Percentiles rank a stretch among this genome's conserved stretches.
Conservation (phyloP, 225 moss, liverwort and hornwort genomes). For the Asterella californica region DNA sequence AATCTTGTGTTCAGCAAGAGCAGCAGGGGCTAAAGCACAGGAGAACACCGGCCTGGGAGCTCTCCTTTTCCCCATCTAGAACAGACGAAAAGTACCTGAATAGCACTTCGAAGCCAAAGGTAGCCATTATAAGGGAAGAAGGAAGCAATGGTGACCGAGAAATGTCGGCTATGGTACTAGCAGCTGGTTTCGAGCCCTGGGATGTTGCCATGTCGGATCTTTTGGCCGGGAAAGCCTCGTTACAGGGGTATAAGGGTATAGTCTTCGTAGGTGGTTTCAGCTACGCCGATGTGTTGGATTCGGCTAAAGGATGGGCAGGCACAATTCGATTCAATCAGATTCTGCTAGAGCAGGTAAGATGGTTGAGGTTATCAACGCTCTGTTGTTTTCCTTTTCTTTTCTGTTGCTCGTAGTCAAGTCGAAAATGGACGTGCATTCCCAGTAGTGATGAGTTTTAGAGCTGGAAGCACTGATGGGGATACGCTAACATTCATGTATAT, state of each 20-base stretch:
- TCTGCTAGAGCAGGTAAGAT: constrained; percentile 64
- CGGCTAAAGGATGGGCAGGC: constrained; percentile 99
- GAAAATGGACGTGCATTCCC: background rate
- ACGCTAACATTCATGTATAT: background rate
- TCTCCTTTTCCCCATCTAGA: constrained; percentile 67
- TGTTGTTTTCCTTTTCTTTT: background rate
- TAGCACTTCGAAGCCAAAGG: constrained; percentile 62
- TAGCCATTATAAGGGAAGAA: constrained; percentile 94
- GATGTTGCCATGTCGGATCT: constrained; percentile 97
- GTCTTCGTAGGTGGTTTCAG: constrained; percentile 97
- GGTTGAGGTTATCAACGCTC: background rate
- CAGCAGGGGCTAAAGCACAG: constrained; percentile 74
- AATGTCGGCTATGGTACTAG: constrained; percentile 93
- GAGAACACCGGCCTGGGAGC: constrained; percentile 65
- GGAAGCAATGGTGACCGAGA: constrained; percentile 98
- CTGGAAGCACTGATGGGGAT: background rate
- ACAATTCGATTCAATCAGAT: constrained; percentile 81
- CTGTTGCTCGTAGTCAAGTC: too few relatives aligned
- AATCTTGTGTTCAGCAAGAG: constrained; percentile 84
- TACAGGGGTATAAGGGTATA: constrained; percentile 66
- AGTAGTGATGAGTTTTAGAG: background rate
- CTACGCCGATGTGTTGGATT: constrained; percentile 95
- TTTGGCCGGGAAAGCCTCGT: constrained; percentile 54
- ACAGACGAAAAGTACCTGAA: constrained; percentile 58
- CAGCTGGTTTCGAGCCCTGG: constrained; percentile 96